Percentiles rank a stretch among this genome's conserved stretches.
Evolutionary conservation across 129 eudicot genomes (phyloP).

Genomic region (Daucus carota): DH1_v3.0 NC_030384.2:44834001-44834500

Average conservation of each 20-base stretch:
- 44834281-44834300: slow-evolving; percentile 59
- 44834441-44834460: slow-evolving; percentile 76
- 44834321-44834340: slow-evolving; percentile 31
- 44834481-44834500: slow-evolving; percentile 58
- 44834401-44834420: slow-evolving; percentile 17
- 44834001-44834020: no score
- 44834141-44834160: not conserved
- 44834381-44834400: slow-evolving; percentile 14
- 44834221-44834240: slow-evolving; percentile 7
- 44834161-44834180: not conserved
- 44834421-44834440: slow-evolving; percentile 18
- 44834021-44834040: not conserved
- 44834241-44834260: slow-evolving; percentile 19
- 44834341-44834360: slow-evolving; percentile 31
- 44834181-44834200: not conserved
- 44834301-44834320: slow-evolving; percentile 15
- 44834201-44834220: slow-evolving; percentile 3
- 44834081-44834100: not conserved
- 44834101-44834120: not conserved
- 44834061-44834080: not conserved
- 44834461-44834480: slow-evolving; percentile 60
- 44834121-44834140: not conserved
- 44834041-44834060: no score
- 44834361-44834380: slow-evolving; percentile 16
- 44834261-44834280: slow-evolving; percentile 52